Conservation (phyloP, 139 green algal genomes). For the Chlorella ohadii region DNA sequence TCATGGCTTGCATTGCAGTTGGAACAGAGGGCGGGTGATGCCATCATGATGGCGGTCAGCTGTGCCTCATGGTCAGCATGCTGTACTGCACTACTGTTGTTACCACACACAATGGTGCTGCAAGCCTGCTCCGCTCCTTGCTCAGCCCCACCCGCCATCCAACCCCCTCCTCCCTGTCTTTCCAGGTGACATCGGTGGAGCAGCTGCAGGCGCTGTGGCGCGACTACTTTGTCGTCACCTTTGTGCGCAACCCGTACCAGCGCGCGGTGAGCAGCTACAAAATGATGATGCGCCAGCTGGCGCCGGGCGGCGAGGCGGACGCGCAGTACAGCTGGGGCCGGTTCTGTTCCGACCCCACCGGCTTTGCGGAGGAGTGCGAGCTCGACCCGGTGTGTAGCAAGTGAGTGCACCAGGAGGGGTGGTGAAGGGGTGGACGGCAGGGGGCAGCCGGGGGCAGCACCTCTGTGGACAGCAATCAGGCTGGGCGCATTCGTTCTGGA, state of each 20-base stretch:
- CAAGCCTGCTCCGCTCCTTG: too few species aligned
- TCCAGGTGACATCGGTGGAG: background rate
- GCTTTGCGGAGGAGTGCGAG: constrained; percentile 20
- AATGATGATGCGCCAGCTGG: constrained; percentile 42
- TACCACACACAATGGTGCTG: too few species aligned
- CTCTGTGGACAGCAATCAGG: too few species aligned
- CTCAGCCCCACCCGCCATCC: background rate
- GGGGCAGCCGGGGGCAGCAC: too few species aligned
- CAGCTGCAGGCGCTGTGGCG: constrained; percentile 24
- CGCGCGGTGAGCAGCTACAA: constrained; percentile 29
- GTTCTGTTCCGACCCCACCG: constrained; percentile 23
- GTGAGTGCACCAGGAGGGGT: constrained; percentile 1
- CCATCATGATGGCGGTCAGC: too few species aligned
- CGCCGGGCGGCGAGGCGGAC: background rate
- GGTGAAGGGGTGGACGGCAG: background rate
- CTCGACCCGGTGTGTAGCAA: constrained; percentile 2
- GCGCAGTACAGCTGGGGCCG: constrained; percentile 7
- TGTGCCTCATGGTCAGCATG: too few species aligned
- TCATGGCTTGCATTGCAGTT: too few species aligned
- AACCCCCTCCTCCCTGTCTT: background rate
- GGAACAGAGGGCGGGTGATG: too few species aligned
- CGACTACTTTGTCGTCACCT: constrained; percentile 43
- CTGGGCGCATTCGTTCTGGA: too few species aligned
- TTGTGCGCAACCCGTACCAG: constrained; percentile 45
- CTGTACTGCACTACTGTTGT: background rate